Evolutionary conservation across 2,329 filamentous ascomycete species (phyloP), one percentile per base, ranked within the genome.

Genomic region (Chrysoporthe austroafricana): DNA sequence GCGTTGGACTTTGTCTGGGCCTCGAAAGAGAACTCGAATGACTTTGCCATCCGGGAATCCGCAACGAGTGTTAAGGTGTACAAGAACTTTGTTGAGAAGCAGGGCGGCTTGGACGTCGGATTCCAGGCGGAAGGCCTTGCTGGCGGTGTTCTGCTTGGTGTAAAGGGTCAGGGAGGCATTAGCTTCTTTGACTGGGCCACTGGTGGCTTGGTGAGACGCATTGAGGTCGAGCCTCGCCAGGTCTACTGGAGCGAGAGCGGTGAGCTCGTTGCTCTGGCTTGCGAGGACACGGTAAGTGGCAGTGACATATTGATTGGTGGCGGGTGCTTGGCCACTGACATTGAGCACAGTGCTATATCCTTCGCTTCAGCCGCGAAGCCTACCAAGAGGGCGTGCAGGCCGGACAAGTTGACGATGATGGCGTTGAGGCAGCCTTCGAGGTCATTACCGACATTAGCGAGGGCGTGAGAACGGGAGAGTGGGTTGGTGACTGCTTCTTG

Each of bases 181-280:
- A 96, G 94, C 18, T 92, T 99, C 81, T 98, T 96, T 75, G 96
- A 99, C 81, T 99, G 96, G 96, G 88, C 94, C 69, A 93, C 90
- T 48, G 95, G 96, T 67, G 90, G 89, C 68, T 85, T 99, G 64
- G 94, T 98, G 60, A 89, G 96, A 76, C 89, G 96, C 74, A 98
- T 99, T 76, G 96, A 99, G 80, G 88, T 90, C 48, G 88, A 90
- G 76, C 88, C 88, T 3, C 88, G 83, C 21, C 70, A 91, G 85
- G 92, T 99, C 14, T 97, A 97, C 85, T 99, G 96, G 96, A 97
- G 94, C 3, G 96, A 98, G 75, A 96, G 90, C 72, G 96, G 96
- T 70, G 96, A 99, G 81, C 85, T 99, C 56, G 93, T 98, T 46
- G 88, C 93, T 8, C 88, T 99, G 74, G 94, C 94, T 21, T 98